Evolutionary conservation across 2,329 filamentous ascomycete species (phyloP).

Genomic region (Orbilia javanica): DNA sequence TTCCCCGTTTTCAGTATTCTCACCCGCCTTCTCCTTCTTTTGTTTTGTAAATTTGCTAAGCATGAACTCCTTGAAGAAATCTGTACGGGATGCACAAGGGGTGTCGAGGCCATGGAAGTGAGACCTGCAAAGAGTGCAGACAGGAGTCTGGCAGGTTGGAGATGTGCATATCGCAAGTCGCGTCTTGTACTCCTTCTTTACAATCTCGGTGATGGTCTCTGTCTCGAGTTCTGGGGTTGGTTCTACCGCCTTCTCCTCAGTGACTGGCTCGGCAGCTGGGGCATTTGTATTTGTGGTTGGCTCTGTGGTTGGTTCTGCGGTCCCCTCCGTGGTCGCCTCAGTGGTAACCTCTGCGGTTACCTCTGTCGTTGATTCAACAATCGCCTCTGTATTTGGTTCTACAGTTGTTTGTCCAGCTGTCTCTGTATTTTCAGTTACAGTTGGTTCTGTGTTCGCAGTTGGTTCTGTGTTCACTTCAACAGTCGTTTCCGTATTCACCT

Average conservation of each 20-base stretch:
- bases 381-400: too few species aligned
- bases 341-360: too few species aligned
- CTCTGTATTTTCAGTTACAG: too few species aligned
- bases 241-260: not conserved
- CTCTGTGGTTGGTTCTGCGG: not conserved
- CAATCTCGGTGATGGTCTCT: slow-evolving; percentile 24
- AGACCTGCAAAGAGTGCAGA: slow-evolving; percentile 53
- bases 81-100: slow-evolving; percentile 33
- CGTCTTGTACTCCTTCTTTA: slow-evolving; percentile 40
- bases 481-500: not conserved
- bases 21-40: not conserved
- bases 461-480: not conserved
- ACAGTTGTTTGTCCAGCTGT: too few species aligned
- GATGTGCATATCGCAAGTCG: slow-evolving; percentile 43
- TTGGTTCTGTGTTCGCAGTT: not conserved
- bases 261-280: not conserved
- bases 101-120: slow-evolving; percentile 53
- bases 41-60: slow-evolving; percentile 38
- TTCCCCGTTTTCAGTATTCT: not conserved
- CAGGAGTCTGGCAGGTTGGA: slow-evolving; percentile 27
- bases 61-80: slow-evolving; percentile 52
- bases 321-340: too few species aligned
- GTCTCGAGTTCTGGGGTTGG: not conserved
- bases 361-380: too few species aligned
- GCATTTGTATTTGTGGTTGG: not conserved